A percentile compares a stretch with the other conserved stretches of the same genome.
Evolutionary conservation across 441 rosid genomes (phyloP).

Genomic region (Adansonia grandidieri): DNA sequence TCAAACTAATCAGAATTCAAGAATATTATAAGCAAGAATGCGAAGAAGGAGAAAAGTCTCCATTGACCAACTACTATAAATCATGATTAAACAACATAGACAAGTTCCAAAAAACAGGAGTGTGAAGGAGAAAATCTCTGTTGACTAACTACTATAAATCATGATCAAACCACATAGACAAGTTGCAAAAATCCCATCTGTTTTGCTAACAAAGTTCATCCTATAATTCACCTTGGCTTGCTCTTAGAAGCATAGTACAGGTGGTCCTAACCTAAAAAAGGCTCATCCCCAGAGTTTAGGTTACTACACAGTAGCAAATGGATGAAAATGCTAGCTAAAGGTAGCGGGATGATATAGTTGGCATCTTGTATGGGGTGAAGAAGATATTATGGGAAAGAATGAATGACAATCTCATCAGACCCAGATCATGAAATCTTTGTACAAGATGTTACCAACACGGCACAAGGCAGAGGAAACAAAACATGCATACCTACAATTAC

Average conservation of each 20-base stretch:
- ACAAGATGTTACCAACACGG: conserved; percentile 80
- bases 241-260: not conserved
- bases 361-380: conserved; percentile 3
- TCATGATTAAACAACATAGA: not conserved
- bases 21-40: not conserved
- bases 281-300: not conserved
- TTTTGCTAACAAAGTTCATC: conserved; percentile 6
- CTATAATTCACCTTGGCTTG: not conserved
- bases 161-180: not conserved
- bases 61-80: not conserved
- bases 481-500: conserved; percentile 82
- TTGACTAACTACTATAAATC: not conserved
- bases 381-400: not conserved
- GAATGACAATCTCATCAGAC: conserved; percentile 39
- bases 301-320: not conserved
- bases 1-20: not conserved
- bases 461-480: conserved; percentile 91
- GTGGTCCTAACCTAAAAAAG: not conserved
- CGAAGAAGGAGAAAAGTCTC: not conserved
- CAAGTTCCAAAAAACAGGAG: not conserved
- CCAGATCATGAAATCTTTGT: conserved; percentile 97
- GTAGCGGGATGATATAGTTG: not conserved
- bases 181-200: conserved; percentile 7
- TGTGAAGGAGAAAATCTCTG: not conserved
- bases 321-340: conserved; percentile 8